Evolutionary conservation across 208 protist genomes (phyloP), one percentile per base, ranked within the genome.

Genomic region (Strigomonas culicis): DNA sequence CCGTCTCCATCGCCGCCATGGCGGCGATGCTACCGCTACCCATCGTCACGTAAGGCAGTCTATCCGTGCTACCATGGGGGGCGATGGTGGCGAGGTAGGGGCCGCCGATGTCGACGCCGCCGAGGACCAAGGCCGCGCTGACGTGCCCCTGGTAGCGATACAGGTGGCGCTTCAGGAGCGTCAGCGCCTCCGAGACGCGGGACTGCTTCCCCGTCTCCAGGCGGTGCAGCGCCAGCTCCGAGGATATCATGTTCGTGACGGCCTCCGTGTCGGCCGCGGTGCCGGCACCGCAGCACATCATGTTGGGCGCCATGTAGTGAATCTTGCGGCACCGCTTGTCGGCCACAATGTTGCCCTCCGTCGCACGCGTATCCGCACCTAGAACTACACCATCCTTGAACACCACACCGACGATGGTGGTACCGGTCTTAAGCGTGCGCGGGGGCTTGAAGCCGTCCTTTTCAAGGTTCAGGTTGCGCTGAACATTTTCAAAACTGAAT

Each of bases 241-340:
- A 89, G 34, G 86, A 84, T 22, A 99, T 94, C 68, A 99, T 86
- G 52, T 88, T 89, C 52, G 94, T 98, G 13, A 94, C 83, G 0
- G 95, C 84, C 75, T 97, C 98, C 7, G 98, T 99, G 82, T 99
- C 99, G 0, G 99, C 99, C 10, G 99, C 96, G 8, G 99, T 99
- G 58, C 99, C 99, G 32, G 99, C 99, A 72, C 99, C 99, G 74
- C 98, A 99, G 86, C 98, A 99, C 86, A 98, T 99, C 34, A 99
- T 99, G 70, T 99, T 99, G 41, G 98, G 95, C 8, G 99, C 97
- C 79, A 99, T 99, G 86, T 99, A 99, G 80, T 99, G 99, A 70
- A 99, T 99, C 89, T 99, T 99, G 63, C 98, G 84, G 88, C 99
- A 99, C 68, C 98, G 98, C 86, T 99, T 99, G 73, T 99, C 99